A percentile compares a stretch with the other conserved stretches of the same genome.
Evolutionary conservation across 371 early-diverging fungal genomes (phyloP).

Genomic region (Amoeboaphelidium occidentale): DNA sequence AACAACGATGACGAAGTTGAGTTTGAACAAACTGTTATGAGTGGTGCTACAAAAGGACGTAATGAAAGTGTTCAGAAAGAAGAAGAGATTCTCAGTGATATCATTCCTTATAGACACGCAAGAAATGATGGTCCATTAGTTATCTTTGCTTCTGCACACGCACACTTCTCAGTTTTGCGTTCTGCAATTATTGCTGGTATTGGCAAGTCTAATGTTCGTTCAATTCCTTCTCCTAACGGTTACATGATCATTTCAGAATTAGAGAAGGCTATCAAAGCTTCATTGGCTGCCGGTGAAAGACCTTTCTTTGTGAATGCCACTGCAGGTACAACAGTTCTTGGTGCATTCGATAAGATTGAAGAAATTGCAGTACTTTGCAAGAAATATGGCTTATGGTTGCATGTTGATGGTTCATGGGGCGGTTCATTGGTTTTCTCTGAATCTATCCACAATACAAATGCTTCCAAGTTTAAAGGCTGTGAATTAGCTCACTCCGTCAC

Average conservation of each 20-base stretch:
- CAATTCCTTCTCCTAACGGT: not conserved
- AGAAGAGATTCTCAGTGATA: no score
- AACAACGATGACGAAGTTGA: constrained; percentile 3
- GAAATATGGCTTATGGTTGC: constrained; percentile 46
- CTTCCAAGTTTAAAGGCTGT: not conserved
- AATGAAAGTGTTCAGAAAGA: no score
- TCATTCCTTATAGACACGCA: not conserved
- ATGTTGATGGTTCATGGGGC: constrained; percentile 67
- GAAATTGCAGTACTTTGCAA: constrained; percentile 28
- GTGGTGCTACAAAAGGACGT: no score
- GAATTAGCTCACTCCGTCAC: constrained; percentile 37
- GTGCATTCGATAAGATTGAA: constrained; percentile 50
- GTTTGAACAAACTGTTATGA: constrained; percentile 3
- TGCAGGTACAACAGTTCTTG: constrained; percentile 65
- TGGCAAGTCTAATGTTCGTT: no score
- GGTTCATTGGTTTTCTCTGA: constrained; percentile 39
- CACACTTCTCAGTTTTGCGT: constrained; percentile 59
- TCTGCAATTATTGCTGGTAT: constrained; percentile 43
- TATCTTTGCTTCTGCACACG: constrained; percentile 42
- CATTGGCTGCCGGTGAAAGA: constrained; percentile 15
- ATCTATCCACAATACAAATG: not conserved
- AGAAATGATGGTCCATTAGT: constrained; percentile 11
- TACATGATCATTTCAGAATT: no score
- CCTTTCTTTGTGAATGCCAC: constrained; percentile 69
- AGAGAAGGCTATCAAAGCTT: constrained; percentile 22